Base-by-base conservation (phyloP, 331 rosid species). In the Stylosanthes scabra region DNA sequence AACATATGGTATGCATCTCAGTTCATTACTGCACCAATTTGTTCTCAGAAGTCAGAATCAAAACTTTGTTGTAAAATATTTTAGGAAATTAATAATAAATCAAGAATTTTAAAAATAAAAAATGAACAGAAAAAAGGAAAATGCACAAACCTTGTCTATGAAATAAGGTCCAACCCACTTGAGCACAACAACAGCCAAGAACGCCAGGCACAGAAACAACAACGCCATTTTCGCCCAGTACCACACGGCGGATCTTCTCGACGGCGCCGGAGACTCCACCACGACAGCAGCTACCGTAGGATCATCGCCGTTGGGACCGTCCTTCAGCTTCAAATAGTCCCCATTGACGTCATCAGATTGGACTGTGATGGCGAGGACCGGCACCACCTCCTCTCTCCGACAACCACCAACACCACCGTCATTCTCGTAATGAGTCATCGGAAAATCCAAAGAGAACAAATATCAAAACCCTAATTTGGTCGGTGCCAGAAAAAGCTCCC, bases 111-210 rank as follows among this genome's bases (percentile, higher is more conserved):
- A 42, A 13, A 25, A 57, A 57, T 1, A 46, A 13, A 46, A 29
- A 29, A 4, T 29, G 3, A 11, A 12, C 4, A 49, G 5, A 4
- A 49, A 49, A 3, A 12, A 8, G 27, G 9, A 59, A n/a, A 50
- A 72, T 45, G 62, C 20, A 77, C 84, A 31, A 68, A 92, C 97
- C 97, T 88, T 84, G 57, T 90, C 95, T 76, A 92, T 88, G 76
- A 86, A 42, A 85, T 74, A 87, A 5, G 99, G 99, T 9, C 93
- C 97, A 15, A 95, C 79, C 99, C 99, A 95, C 74, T 80, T 85
- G 85, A 86, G 10, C 44, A 74, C 88, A 82, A 83, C 88, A 64
- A 73, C 86, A 80, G 93, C 93, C 75, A 87, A 66, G 47, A 88
- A 69, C 45, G 83, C 97, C 41, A 87, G 51, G 81, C 68, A 87